Conservation (phyloP, 2,329 filamentous ascomycete genomes). For the Penicillium brasilianum region DNA sequence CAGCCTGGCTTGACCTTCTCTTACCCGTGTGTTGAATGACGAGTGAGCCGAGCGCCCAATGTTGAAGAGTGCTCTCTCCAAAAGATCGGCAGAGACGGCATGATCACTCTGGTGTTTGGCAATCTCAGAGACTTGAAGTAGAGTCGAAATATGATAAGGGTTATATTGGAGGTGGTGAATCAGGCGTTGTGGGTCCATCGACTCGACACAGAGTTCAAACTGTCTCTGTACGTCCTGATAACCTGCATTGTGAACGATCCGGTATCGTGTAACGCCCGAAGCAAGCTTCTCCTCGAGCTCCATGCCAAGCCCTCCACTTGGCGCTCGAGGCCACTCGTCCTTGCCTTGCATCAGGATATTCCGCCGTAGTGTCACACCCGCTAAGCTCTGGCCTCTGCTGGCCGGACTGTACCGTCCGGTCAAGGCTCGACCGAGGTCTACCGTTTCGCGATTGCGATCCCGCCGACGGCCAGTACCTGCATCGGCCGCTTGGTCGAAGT, state of each 20-base stretch:
- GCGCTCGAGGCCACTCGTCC: conserved; percentile 81
- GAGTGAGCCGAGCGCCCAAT: conserved; percentile 89
- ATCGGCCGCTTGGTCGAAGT: conserved; percentile 58
- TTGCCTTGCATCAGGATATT: conserved; percentile 88
- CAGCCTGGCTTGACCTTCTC: conserved; percentile 77
- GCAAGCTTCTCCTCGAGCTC: conserved; percentile 62
- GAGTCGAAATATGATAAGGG: conserved; percentile 88
- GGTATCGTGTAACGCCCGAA: conserved; percentile 72
- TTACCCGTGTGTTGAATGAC: conserved; percentile 75
- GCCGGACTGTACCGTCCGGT: conserved; percentile 59
- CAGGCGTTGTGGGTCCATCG: conserved; percentile 82
- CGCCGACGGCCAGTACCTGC: conserved; percentile 55
- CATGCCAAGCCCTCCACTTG: conserved; percentile 85
- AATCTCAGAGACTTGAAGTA: conserved; percentile 92
- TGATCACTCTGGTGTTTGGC: conserved; percentile 91
- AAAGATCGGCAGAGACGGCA: conserved; percentile 80
- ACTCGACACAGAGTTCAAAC: conserved; percentile 80
- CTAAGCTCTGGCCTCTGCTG: conserved; percentile 66
- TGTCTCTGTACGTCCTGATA: conserved; percentile 77
- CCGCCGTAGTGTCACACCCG: conserved; percentile 72
- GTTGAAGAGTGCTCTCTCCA: conserved; percentile 89
- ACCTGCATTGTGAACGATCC: conserved; percentile 72
- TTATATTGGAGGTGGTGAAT: conserved; percentile 74
- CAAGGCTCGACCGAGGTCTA: conserved; percentile 61
- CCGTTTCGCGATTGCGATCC: conserved; percentile 57